Base-by-base conservation (phyloP, 2,329 filamentous ascomycete genomes). In the Aspergillus pseudoviridinutans region DNA sequence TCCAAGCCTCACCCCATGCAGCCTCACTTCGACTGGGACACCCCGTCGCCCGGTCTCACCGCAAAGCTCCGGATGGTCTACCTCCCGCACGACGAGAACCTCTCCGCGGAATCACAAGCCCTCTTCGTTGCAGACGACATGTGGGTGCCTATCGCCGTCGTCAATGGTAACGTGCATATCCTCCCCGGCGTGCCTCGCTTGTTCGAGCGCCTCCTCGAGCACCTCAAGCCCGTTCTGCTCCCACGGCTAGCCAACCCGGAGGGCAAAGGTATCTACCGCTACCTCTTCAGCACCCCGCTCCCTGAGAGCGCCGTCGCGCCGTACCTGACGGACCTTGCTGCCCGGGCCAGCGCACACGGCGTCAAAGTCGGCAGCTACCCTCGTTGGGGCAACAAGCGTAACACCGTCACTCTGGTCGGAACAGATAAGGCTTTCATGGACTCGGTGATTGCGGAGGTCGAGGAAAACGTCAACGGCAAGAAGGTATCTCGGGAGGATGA, bases 291-390 rank as follows among this genome's bases (percentile, higher is more conserved):
- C 51, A 97, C 94, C 28, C 92, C 93, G 28, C 73, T 96, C 75
- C 80, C 89, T 0, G 94, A 99, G 80, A 97, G 92, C 74, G 84
- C 83, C 20, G 86, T 97, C 32, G 93, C 94, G 12, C 84, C 81
- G 20, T 97, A 90, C 71, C 79, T 99, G 68, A 93, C 91, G 1
- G 83, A 90, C 63, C 78, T 97, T 61, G 90, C 92, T 4, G 82
- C 79, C 28, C 85, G 85, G 72, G 89, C 92, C 24, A 88, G 86
- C 71, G 78, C 85, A 0, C 86, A 84, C 68, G 92, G 91, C 3
- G 83, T 97, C 68, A 97, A 97, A 78, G 91, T 97, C 17, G 94
- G 94, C 50, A 96, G 91, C 74, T 97, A 99, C 75, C 94, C 94
- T 38, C 82, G 91, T 55, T 97, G 92, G 92, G 91, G 89, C 4